Percentiles rank a stretch among this genome's conserved stretches.
Evolutionary conservation across 441 rosid genomes (phyloP).

Genomic region (Jatropha multifida): DNA sequence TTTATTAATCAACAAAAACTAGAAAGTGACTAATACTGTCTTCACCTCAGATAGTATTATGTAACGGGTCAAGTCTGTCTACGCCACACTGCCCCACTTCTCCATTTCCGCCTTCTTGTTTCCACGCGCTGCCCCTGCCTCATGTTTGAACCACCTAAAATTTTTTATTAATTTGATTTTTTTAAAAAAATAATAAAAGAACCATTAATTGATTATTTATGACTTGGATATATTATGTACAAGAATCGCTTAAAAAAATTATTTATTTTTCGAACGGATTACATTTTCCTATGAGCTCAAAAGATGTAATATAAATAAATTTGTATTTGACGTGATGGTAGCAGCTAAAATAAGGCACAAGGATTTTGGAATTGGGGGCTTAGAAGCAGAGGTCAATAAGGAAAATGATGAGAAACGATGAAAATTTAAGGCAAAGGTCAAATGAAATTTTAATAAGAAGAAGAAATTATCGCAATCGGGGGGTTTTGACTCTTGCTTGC

Average conservation of each 20-base stretch:
- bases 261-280: too few species aligned
- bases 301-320: too few species aligned
- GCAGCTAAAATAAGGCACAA: background rate
- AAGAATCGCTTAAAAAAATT: too few species aligned
- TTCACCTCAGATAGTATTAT: background rate
- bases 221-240: too few species aligned
- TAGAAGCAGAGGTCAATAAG: background rate
- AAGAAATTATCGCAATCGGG: slow-evolving; percentile 18
- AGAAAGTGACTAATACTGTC: background rate
- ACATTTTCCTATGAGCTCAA: too few species aligned
- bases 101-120: background rate
- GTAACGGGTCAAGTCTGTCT: background rate
- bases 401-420: background rate
- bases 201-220: too few species aligned
- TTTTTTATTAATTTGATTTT: background rate
- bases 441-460: background rate
- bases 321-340: too few species aligned
- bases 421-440: background rate
- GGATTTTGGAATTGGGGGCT: background rate
- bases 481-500: slow-evolving; percentile 23
- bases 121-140: slow-evolving; percentile 6
- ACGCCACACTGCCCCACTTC: background rate
- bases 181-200: too few species aligned
- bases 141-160: background rate
- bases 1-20: background rate